Evolutionary conservation across 495 filamentous ascomycete genomes (phyloP).

Genomic region (Trichoderma virens): DNA sequence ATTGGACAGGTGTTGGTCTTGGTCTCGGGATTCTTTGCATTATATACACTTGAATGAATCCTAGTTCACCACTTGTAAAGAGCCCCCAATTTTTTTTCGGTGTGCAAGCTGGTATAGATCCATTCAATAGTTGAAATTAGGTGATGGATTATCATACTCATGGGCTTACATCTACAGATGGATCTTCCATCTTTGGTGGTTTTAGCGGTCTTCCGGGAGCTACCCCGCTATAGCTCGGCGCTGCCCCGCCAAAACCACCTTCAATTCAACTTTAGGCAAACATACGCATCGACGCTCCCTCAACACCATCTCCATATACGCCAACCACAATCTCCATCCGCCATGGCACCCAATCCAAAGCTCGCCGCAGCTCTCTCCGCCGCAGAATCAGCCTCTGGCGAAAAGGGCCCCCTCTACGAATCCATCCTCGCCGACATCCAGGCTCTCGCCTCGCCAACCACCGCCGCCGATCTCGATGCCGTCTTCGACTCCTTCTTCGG

Average conservation of each 20-base stretch:
- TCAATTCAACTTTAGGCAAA: neutral
- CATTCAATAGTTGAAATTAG: too few species aligned
- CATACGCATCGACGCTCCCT: neutral
- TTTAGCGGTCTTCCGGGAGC: neutral
- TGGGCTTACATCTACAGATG: too few species aligned
- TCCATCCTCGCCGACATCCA: conserved; percentile 58
- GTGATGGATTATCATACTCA: too few species aligned
- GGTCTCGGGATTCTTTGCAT: too few species aligned
- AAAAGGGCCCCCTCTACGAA: conserved; percentile 50
- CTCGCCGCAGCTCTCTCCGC: conserved; percentile 46
- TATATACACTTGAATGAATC: too few species aligned
- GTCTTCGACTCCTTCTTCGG: conserved; percentile 61
- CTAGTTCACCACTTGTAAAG: too few species aligned
- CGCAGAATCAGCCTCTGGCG: conserved; percentile 44
- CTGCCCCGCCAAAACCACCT: neutral
- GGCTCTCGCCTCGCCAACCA: conserved; percentile 42
- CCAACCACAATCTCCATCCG: neutral
- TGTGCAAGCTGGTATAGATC: too few species aligned
- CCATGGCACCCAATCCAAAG: conserved; percentile 21
- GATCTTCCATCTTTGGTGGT: too few species aligned
- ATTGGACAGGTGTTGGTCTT: too few species aligned
- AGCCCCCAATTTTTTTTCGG: too few species aligned
- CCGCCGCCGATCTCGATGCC: conserved; percentile 58
- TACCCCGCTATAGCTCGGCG: conserved; percentile 7
- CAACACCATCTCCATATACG: neutral